phyloP scores from a whole-genome alignment of 2,329 filamentous ascomycete species.

The Trichoderma pleuroti region DNA sequence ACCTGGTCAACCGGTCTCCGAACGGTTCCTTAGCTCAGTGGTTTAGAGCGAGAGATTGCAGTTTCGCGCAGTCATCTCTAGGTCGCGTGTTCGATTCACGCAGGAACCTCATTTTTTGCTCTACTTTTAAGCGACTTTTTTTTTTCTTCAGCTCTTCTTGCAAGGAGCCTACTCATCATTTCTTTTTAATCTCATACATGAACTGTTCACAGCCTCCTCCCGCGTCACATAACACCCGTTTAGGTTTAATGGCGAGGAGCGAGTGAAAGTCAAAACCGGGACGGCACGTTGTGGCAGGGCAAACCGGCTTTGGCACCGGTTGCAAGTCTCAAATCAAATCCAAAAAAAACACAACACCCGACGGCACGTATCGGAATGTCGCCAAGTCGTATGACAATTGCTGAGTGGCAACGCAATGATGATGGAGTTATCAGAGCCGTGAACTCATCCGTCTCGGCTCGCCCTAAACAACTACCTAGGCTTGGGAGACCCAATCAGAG shows the following conservation, averaged over 20 bases:
- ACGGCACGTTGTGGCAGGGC: background rate
- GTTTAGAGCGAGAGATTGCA: slow-evolving; percentile 21
- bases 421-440: background rate
- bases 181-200: background rate
- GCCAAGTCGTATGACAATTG: background rate
- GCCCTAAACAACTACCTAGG: background rate
- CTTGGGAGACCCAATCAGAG: background rate
- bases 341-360: background rate
- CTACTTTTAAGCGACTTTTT: background rate
- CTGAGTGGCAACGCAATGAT: slow-evolving; percentile 4
- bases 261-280: background rate
- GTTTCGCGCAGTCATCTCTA: slow-evolving; percentile 20
- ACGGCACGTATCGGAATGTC: background rate
- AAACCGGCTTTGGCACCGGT: background rate
- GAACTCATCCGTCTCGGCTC: background rate
- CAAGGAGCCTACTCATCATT: background rate
- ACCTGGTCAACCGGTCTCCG: background rate
- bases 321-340: background rate
- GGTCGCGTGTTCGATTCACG: slow-evolving; percentile 21
- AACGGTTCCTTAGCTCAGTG: slow-evolving; percentile 18
- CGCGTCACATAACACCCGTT: background rate
- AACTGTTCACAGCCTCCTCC: background rate
- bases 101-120: slow-evolving; percentile 12
- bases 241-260: background rate
- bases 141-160: background rate